Evolutionary conservation across 2,329 filamentous ascomycete species (phyloP).

Genomic region (Tolypocladium amazonense): DNA sequence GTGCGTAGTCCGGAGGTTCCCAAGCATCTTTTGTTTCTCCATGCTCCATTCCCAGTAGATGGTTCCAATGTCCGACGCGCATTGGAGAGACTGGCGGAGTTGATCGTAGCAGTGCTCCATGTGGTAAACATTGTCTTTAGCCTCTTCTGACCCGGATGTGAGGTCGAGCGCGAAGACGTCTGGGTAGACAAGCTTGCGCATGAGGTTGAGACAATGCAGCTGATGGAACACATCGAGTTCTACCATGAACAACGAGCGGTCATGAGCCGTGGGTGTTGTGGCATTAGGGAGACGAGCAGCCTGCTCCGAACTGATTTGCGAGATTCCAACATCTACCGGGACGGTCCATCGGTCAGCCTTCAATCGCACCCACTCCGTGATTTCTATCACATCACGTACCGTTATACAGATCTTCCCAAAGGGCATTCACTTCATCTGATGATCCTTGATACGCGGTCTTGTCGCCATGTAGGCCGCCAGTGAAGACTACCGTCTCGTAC

Average conservation of each 20-base stretch:
- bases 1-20: constrained; percentile 38
- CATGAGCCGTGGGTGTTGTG: constrained; percentile 38
- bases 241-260: constrained; percentile 42
- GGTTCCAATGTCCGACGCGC: constrained; percentile 40
- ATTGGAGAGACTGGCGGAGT: constrained; percentile 41
- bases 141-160: constrained; percentile 22
- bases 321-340: constrained; percentile 35
- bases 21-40: constrained; percentile 36
- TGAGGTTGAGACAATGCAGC: constrained; percentile 37
- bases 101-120: constrained; percentile 44
- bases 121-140: constrained; percentile 15
- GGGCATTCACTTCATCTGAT: constrained; percentile 41
- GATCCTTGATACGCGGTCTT: constrained; percentile 41
- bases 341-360: background rate
- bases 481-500: constrained; percentile 38
- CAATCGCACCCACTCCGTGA: too few species aligned
- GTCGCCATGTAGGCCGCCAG: constrained; percentile 30
- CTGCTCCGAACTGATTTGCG: constrained; percentile 43
- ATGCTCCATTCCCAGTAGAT: constrained; percentile 40
- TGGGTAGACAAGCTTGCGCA: constrained; percentile 35
- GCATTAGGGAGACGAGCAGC: constrained; percentile 41
- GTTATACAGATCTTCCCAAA: constrained; percentile 40
- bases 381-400: background rate
- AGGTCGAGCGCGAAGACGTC: constrained; percentile 32
- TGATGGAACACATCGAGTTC: constrained; percentile 47